Base-by-base conservation (phyloP, 306 rosid genomes). In the Cyclanthera cordifolia region DNA sequence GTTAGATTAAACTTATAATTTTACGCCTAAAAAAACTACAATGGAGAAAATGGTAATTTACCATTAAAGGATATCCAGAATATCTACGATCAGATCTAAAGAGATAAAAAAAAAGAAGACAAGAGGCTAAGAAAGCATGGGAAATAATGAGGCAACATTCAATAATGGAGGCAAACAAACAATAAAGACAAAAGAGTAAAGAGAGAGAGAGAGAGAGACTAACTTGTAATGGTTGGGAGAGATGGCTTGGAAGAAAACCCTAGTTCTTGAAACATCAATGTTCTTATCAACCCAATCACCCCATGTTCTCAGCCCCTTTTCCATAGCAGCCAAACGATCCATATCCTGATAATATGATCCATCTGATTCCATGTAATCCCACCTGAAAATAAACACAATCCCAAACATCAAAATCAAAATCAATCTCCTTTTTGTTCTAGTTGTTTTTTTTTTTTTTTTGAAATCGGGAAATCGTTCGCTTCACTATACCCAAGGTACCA, bases 281-380 rank as follows among this genome's bases (percentile, higher is more conserved):
- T 94, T 82, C 37, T 47, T 41, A 27, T 94, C 96, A 55, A 86
- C 88, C 99, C 99, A 94, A 78, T 84, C 84, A 55, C 97, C 86
- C 99, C 99, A 94, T 58, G 99, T 94, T 78, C 63, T 85, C 3
- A 94, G 46, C 55, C 96, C 99, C 53, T 52, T 85, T 61, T 90
- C 97, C 83, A 90, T 69, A n/a, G 99, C 95, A 75, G 78, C 86
- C 81, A 83, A 78, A 5, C 96, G 87, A 77, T 94, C 96, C 99
- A 88, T 86, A 47, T 90, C 95, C 72, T 67, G 80, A 70, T 87
- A 88, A 71, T 82, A 86, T 71, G 82, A 82, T 20, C 96, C 95
- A 56, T 85, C 90, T 20, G 83, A 80, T 77, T 86, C 95, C 56
- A 94, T 79, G 73, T 94, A 94, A 79, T 94, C 97, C 99, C 99